These are phyloP conservation scores for Daldinia eschscholtzii DNA, from an alignment of 2,329 filamentous ascomycete genomes.

Conservation along the genomic window DNA sequence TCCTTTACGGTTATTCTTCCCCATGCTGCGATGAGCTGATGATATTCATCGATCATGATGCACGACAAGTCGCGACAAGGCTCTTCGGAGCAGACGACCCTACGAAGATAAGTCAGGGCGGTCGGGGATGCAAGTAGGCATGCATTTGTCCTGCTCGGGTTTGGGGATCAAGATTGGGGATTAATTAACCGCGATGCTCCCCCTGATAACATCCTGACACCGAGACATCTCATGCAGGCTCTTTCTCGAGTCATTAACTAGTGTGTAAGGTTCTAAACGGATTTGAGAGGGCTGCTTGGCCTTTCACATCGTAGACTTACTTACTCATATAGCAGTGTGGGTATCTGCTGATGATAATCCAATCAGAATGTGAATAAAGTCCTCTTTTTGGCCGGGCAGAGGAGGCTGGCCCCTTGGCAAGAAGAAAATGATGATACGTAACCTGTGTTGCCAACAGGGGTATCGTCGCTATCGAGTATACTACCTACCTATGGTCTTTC, in stretches of 20 bases:
- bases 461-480: conserved; percentile 22
- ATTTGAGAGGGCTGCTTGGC: conserved; percentile 21
- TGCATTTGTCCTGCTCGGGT: conserved; percentile 25
- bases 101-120: conserved; percentile 28
- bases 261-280: conserved; percentile 18
- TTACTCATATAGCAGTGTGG: conserved; percentile 29
- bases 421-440: conserved; percentile 26
- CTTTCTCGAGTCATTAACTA: conserved; percentile 38
- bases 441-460: conserved; percentile 9
- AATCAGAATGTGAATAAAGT: conserved; percentile 30
- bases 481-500: background rate
- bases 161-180: conserved; percentile 30
- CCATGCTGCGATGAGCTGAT: conserved; percentile 27
- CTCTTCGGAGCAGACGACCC: conserved; percentile 15
- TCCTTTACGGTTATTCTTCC: conserved; percentile 17
- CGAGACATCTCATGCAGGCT: conserved; percentile 43
- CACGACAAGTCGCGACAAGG: conserved; percentile 24
- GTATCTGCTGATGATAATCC: conserved; percentile 27
- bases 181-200: conserved; percentile 33
- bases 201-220: conserved; percentile 43
- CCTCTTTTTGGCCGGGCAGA: conserved; percentile 4
- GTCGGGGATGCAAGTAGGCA: conserved; percentile 27
- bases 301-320: conserved; percentile 1
- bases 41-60: conserved; percentile 40
- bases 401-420: conserved; percentile 16